Conservation (phyloP, 352 stramenopile genomes). For the Phytophthora brassicae region DNA sequence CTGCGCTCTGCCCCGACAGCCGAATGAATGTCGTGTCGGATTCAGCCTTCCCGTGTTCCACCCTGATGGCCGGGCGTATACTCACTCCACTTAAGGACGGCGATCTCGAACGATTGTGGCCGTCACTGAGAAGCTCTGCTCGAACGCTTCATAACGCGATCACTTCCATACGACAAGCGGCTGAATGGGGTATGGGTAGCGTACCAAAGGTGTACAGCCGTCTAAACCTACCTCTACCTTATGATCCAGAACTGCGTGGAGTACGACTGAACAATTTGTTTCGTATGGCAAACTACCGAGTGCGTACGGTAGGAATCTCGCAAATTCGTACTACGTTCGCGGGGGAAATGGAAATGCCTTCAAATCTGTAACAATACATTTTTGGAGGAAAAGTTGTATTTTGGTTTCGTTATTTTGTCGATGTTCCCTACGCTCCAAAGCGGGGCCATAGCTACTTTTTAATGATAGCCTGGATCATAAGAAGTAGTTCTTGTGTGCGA, state of each 20-base stretch:
- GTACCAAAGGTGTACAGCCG: background rate
- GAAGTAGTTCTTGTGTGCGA: background rate
- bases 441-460: background rate
- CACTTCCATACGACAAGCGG: background rate
- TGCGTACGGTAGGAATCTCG: slow-evolving; percentile 15
- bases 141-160: background rate
- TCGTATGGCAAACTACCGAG: slow-evolving; percentile 4
- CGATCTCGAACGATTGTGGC: background rate
- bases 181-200: slow-evolving; percentile 1
- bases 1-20: background rate
- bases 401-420: too few species aligned
- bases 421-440: too few species aligned
- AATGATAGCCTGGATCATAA: background rate
- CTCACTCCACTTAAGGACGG: background rate
- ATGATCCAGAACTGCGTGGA: background rate
- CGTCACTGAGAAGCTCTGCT: background rate
- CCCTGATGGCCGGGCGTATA: background rate
- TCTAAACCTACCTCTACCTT: background rate
- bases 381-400: too few species aligned
- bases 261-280: background rate
- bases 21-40: background rate
- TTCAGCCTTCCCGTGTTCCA: slow-evolving; percentile 3
- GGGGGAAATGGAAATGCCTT: background rate
- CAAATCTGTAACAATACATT: background rate
- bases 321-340: slow-evolving; percentile 1